A percentile compares a stretch with the other conserved stretches of the same genome.
These are phyloP conservation scores for Linum tenue DNA, from an alignment of 345 rosid species.

Conservation along the genomic window DNA sequence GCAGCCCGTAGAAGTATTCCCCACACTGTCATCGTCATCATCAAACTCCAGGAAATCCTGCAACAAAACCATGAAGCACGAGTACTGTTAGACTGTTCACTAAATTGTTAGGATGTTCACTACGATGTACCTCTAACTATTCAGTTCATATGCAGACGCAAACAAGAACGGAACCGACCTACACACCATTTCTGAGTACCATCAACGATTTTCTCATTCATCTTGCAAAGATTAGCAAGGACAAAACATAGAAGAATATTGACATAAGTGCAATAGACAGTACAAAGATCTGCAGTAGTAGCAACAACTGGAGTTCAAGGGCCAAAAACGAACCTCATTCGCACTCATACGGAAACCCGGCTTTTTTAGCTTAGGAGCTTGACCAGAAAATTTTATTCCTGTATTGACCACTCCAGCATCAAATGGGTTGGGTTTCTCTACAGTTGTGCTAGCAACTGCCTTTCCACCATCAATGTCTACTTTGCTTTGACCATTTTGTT, in stretches of 20 bases:
- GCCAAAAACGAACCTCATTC: constrained; percentile 47
- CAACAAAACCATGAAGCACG: neutral
- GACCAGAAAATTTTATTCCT: constrained; percentile 23
- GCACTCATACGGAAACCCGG: constrained; percentile 71
- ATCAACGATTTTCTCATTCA: neutral
- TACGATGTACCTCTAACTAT: neutral
- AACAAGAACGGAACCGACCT: too few relatives aligned
- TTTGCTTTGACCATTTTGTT: constrained; percentile 21
- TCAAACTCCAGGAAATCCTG: constrained; percentile 76
- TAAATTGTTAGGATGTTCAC: too few relatives aligned
- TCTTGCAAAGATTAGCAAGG: neutral
- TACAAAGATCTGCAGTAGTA: neutral
- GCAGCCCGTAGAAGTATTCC: constrained; percentile 20
- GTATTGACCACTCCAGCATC: constrained; percentile 23
- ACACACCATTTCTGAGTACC: too few relatives aligned
- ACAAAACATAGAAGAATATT: neutral
- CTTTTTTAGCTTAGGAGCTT: constrained; percentile 32
- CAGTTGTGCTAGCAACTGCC: constrained; percentile 16
- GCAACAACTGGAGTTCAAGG: neutral
- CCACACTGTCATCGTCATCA: constrained; percentile 43
- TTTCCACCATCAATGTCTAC: constrained; percentile 24
- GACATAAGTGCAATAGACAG: neutral
- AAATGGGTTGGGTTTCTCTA: constrained; percentile 21
- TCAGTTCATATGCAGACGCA: neutral
- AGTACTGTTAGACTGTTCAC: neutral